phyloP scores from a whole-genome alignment of 2,329 filamentous ascomycete species.

The Simplicillium aogashimaense region DNA sequence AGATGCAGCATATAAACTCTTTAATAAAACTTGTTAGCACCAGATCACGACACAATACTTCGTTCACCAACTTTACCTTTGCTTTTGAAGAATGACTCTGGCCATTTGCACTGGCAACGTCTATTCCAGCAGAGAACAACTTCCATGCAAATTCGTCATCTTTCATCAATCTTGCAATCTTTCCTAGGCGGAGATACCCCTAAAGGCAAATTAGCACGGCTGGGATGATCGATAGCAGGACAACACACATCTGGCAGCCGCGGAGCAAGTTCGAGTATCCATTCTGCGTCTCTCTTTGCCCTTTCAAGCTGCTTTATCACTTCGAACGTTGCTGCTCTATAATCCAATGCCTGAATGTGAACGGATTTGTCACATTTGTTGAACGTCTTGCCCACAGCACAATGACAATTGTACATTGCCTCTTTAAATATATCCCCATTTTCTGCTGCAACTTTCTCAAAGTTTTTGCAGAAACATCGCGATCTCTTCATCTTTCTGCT shows the following conservation, averaged over 20 bases:
- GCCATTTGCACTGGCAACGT: constrained; percentile 17
- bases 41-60: neutral
- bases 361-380: constrained; percentile 25
- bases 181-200: constrained; percentile 32
- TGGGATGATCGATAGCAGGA: neutral
- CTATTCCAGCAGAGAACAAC: constrained; percentile 27
- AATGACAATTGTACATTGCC: constrained; percentile 28
- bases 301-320: constrained; percentile 24
- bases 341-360: constrained; percentile 30
- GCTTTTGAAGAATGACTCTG: constrained; percentile 17
- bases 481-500: constrained; percentile 21
- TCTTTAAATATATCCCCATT: constrained; percentile 29
- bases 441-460: constrained; percentile 19
- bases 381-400: constrained; percentile 24
- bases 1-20: constrained; percentile 25
- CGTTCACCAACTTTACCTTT: too few relatives aligned
- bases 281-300: constrained; percentile 29
- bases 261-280: constrained; percentile 31
- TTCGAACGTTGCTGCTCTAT: constrained; percentile 29
- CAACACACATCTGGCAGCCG: constrained; percentile 25
- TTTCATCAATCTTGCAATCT: constrained; percentile 25
- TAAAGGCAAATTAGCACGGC: constrained; percentile 10
- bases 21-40: neutral
- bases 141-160: constrained; percentile 28
- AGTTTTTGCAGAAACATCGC: constrained; percentile 29